Conservation (phyloP, 1,284 basidiomycete species). For the Ustilago xerochloae region DNA sequence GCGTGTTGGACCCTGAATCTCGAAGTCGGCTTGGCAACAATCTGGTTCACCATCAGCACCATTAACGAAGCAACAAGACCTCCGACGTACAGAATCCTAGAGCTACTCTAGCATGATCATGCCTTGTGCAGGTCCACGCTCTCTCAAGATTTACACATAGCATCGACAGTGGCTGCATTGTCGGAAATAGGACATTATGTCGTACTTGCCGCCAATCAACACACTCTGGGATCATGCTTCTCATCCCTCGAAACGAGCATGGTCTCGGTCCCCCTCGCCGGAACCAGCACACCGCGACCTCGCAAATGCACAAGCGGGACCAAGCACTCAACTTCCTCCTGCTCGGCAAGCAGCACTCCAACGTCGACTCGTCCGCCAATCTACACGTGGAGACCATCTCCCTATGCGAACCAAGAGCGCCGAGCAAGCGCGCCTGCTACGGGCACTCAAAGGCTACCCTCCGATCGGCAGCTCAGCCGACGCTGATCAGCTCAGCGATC, state of each 20-base stretch:
- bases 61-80: not conserved
- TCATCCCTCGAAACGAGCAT: conserved; percentile 41
- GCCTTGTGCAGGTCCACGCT: no score
- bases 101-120: no score
- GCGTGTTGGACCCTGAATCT: conserved; percentile 1
- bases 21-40: not conserved
- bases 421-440: conserved; percentile 53
- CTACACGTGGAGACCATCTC: conserved; percentile 54
- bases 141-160: not conserved
- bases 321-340: conserved; percentile 27
- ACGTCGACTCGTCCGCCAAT: conserved; percentile 36
- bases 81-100: not conserved
- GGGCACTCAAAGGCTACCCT: conserved; percentile 56
- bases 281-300: conserved; percentile 24
- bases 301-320: conserved; percentile 17
- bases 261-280: conserved; percentile 43
- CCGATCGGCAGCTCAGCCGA: conserved; percentile 55
- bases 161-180: not conserved
- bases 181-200: conserved; percentile 25
- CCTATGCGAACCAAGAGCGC: conserved; percentile 40
- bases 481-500: conserved; percentile 62
- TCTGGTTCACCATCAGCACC: not conserved
- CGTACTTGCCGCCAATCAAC: conserved; percentile 41
- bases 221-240: conserved; percentile 46
- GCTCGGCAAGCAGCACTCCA: conserved; percentile 29